phyloP scores from a whole-genome alignment of 257 asterid genomes.

The Solanum lignicaule region DNA sequence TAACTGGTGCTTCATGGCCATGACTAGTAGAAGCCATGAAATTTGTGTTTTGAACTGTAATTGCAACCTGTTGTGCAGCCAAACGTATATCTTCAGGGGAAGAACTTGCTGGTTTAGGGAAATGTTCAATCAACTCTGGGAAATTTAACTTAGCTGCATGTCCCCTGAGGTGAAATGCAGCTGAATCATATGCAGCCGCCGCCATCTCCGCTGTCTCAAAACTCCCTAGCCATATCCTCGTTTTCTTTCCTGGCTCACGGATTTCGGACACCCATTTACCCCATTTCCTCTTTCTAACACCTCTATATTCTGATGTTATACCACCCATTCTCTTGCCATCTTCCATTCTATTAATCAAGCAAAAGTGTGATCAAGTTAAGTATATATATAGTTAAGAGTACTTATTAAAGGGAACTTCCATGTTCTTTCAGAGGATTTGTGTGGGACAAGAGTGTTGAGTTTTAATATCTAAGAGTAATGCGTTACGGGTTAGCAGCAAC shows the following conservation, averaged over 20 bases:
- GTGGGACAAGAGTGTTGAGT: neutral
- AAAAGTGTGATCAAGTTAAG: neutral
- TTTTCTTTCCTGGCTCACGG: slow-evolving; percentile 30
- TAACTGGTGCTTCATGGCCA: neutral
- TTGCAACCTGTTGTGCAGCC: slow-evolving; percentile 29
- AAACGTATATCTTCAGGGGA: slow-evolving; percentile 16
- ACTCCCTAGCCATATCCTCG: slow-evolving; percentile 38
- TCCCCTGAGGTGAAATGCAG: slow-evolving; percentile 29
- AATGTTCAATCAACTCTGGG: slow-evolving; percentile 11
- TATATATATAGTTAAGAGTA: neutral
- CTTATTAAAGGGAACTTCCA: slow-evolving; percentile 7
- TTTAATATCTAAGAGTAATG: neutral
- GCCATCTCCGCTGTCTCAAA: slow-evolving; percentile 38
- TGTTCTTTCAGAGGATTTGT: neutral
- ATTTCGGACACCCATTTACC: slow-evolving; percentile 44
- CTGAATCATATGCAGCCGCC: slow-evolving; percentile 30
- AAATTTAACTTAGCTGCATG: slow-evolving; percentile 23
- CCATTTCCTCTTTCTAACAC: slow-evolving; percentile 44
- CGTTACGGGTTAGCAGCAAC: slow-evolving; percentile 3
- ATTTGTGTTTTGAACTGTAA: neutral
- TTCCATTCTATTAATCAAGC: neutral
- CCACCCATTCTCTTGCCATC: neutral
- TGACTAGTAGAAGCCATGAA: neutral
- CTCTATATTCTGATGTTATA: slow-evolving; percentile 13
- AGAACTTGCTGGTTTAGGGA: slow-evolving; percentile 18